Conservation (phyloP, 169 alveolate species). For the Theileria parva region DNA sequence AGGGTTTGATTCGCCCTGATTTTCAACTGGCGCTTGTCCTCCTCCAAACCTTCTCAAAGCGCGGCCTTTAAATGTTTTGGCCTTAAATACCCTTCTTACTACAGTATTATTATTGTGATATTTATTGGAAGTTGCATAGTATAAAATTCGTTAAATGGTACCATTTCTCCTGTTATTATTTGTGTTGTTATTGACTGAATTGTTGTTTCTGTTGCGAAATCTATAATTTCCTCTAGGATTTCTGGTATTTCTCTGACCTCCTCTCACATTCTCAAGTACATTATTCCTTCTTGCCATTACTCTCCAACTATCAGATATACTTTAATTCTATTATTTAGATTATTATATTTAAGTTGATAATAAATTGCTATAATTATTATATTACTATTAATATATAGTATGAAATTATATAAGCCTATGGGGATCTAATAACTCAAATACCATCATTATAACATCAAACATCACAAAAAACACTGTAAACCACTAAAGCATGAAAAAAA, state of each 20-base stretch:
- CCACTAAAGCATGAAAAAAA: background rate
- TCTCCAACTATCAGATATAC: background rate
- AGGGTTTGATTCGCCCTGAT: background rate
- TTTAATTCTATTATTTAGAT: background rate
- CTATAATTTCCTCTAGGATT: slow-evolving; percentile 2
- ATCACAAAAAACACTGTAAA: background rate
- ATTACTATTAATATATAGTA: background rate
- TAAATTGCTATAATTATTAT: too few species aligned
- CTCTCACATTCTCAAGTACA: slow-evolving; percentile 17
- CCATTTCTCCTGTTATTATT: background rate
- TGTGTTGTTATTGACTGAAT: background rate
- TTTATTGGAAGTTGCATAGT: background rate
- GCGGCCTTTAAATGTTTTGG: background rate
- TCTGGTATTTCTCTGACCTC: slow-evolving; percentile 1
- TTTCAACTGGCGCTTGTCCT: background rate
- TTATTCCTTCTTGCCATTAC: slow-evolving; percentile 30
- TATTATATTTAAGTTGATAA: background rate
- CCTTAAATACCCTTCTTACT: slow-evolving; percentile 3
- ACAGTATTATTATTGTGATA: background rate
- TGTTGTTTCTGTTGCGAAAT: slow-evolving; percentile 4
- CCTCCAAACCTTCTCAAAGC: background rate
- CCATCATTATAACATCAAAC: background rate
- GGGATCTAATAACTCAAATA: background rate
- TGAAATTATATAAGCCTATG: background rate
- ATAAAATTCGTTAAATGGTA: background rate